Conservation (phyloP, 495 filamentous ascomycete genomes). For the Neurospora sp. region DNA sequence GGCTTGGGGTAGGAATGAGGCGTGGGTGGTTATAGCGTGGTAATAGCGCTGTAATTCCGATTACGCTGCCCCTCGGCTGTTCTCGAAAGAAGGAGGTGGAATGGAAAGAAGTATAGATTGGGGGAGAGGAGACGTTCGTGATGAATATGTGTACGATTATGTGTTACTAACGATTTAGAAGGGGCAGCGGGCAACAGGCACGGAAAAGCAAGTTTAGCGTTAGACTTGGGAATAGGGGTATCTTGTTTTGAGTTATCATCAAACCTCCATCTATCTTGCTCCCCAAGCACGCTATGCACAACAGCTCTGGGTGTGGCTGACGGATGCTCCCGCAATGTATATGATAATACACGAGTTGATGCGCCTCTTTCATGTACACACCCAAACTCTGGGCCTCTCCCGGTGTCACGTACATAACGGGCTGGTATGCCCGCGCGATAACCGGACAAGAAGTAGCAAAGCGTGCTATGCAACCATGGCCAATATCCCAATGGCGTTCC, state of each 20-base stretch:
- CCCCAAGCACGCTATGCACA: background rate
- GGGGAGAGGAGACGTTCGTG: background rate
- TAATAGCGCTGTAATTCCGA: background rate
- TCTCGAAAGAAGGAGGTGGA: background rate
- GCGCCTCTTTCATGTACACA: background rate
- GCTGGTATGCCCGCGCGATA: background rate
- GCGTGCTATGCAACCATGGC: background rate
- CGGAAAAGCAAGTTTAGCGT: background rate
- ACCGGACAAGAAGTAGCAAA: background rate
- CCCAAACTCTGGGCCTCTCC: background rate
- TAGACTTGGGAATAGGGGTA: background rate
- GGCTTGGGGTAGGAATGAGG: background rate
- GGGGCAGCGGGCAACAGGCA: background rate
- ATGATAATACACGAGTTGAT: background rate
- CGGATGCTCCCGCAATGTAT: background rate
- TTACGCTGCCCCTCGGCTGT: background rate
- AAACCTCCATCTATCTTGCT: background rate
- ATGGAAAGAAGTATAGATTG: background rate
- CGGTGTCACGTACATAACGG: background rate
- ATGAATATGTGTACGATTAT: background rate
- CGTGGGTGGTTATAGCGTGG: background rate
- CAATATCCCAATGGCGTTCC: background rate
- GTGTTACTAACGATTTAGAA: background rate
- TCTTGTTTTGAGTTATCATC: background rate
- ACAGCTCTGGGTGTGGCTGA: background rate